phyloP scores from a whole-genome alignment of 2,329 filamentous ascomycete genomes.

The Cladophialophora chaetospira region DNA sequence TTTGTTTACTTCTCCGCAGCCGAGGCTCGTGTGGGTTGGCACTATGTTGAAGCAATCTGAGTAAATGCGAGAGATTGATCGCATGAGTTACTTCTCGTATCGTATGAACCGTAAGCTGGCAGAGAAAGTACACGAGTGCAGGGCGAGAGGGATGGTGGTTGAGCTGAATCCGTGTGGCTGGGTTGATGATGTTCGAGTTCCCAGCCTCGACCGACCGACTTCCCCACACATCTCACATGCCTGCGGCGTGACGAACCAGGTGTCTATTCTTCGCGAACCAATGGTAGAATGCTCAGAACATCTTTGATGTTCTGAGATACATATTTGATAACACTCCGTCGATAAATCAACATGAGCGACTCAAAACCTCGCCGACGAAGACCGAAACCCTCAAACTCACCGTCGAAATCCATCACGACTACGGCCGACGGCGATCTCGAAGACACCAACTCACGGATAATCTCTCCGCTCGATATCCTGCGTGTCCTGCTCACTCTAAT shows the following conservation, averaged over 20 bases:
- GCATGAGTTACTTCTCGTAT: too few species aligned
- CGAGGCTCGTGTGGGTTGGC: slow-evolving; percentile 8
- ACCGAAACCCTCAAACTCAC: slow-evolving; percentile 3
- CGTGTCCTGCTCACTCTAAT: slow-evolving; percentile 69
- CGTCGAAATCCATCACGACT: neutral
- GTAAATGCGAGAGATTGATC: neutral
- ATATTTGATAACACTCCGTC: neutral
- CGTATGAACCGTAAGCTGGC: too few species aligned
- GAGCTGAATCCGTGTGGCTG: slow-evolving; percentile 19
- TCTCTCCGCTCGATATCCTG: slow-evolving; percentile 63
- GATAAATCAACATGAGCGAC: slow-evolving; percentile 12
- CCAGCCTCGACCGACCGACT: slow-evolving; percentile 12
- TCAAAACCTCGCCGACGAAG: slow-evolving; percentile 17
- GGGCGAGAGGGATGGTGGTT: neutral
- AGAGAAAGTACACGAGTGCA: neutral
- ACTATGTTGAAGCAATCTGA: neutral
- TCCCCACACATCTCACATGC: slow-evolving; percentile 9
- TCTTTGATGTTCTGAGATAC: neutral
- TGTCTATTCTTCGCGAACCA: neutral
- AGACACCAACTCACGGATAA: slow-evolving; percentile 33
- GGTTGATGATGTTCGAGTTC: slow-evolving; percentile 12
- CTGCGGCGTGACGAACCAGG: too few species aligned
- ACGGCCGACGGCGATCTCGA: slow-evolving; percentile 23
- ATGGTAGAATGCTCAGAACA: neutral
- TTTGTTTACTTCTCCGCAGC: slow-evolving; percentile 23